Conservation (phyloP, 148 eudicot species). For the Gaultheria prostrata region DNA sequence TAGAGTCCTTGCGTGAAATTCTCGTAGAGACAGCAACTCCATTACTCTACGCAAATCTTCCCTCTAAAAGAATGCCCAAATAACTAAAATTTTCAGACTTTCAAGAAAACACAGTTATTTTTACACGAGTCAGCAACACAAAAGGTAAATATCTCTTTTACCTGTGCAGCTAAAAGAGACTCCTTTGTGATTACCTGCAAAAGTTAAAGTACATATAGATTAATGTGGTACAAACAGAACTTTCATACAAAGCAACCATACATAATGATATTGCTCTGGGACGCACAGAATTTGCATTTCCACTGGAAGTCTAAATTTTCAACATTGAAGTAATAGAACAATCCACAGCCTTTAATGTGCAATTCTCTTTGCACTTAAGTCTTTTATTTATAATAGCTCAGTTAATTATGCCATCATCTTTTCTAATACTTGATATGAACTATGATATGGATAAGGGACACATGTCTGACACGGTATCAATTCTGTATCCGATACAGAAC, state of each 20-base stretch:
- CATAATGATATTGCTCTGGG: not conserved
- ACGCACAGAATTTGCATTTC: not conserved
- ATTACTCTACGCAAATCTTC: conserved; percentile 65
- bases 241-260: not conserved
- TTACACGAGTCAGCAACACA: not conserved
- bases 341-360: not conserved
- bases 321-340: not conserved
- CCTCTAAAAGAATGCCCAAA: conserved; percentile 31
- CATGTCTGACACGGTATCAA: not conserved
- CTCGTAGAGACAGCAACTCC: conserved; percentile 61
- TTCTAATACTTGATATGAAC: not conserved
- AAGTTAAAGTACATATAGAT: not conserved
- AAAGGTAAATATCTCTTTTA: conserved; percentile 7
- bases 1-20: conserved; percentile 65
- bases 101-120: not conserved
- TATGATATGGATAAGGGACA: not conserved
- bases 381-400: not conserved
- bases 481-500: not conserved
- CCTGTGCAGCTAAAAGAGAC: conserved; percentile 68
- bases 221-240: not conserved
- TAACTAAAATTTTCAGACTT: not conserved
- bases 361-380: not conserved
- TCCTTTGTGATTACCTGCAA: conserved; percentile 67
- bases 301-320: not conserved
- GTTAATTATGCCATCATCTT: not conserved